Evolutionary conservation across 2,329 filamentous ascomycete genomes (phyloP), one percentile per base, ranked within the genome.

Genomic region (Parastagonospora nodorum): DNA sequence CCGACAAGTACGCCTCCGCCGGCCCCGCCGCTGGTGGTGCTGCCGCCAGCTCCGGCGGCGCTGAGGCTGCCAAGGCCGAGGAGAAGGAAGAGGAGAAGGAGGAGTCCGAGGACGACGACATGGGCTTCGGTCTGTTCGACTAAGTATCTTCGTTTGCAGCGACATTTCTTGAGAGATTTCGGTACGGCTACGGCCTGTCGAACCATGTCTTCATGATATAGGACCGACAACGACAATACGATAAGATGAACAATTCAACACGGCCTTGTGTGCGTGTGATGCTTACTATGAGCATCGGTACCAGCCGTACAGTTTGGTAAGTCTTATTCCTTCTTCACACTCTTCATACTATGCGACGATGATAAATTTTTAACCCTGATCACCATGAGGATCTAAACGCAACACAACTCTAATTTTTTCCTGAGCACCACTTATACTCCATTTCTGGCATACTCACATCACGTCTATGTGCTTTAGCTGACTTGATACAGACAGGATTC

Each of bases 1-100:
- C 95, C 68, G 94, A 99, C 48, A 91, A 91, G 48, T 99, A 97
- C 78, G 94, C 93, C 62, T 77, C 90, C 42, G 82, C 92, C 63
- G 91, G 88, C 63, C 91, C 93, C 51, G 85, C 76, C 61, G 82
- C 81, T 53, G 80, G 84, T 49, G 78, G 79, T 45, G 74, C 78
- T 41, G 76, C 78, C 54, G 79, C 78, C 57, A 77, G 76, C 48
- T 82, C 79, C 57, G 80, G 77, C 57, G 80, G 77, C 47, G 80
- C 77, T 43, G 79, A 78, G 46, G 59, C 63, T 24, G 60, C 64
- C 14, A 64, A 61, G 50, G 64, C 64, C 45, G 74, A 75, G 74
- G 82, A 84, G 67, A 84, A 87, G 69, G 67, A 69, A 51, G 75
- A 78, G 73, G 82, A 85, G 70, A 64, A 67, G 55, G 84, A 88